Conservation (phyloP, 192 early-diverging fungal species). For the Linnemannia schmuckeri region DNA sequence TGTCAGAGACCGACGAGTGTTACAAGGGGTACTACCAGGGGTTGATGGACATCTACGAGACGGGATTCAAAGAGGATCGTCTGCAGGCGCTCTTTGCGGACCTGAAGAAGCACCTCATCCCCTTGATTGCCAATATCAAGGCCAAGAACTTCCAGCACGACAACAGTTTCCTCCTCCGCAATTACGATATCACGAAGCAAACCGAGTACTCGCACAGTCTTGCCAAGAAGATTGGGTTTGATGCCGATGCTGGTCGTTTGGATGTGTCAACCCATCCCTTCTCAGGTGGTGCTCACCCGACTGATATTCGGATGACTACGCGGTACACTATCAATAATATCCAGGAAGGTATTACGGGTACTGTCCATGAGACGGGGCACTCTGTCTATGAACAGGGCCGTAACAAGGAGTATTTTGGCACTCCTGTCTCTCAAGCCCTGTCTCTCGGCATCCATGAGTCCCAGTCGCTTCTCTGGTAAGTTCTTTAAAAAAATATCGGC, state of each 20-base stretch:
- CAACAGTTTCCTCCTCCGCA: slow-evolving; percentile 22
- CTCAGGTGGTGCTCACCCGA: slow-evolving; percentile 41
- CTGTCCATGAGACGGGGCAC: slow-evolving; percentile 59
- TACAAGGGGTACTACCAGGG: slow-evolving; percentile 57
- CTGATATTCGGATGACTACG: slow-evolving; percentile 60
- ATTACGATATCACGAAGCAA: slow-evolving; percentile 56
- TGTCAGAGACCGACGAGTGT: slow-evolving; percentile 34
- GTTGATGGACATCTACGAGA: slow-evolving; percentile 49
- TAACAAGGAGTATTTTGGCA: slow-evolving; percentile 28
- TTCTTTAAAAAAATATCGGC: not conserved
- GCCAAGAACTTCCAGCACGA: slow-evolving; percentile 57
- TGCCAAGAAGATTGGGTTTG: slow-evolving; percentile 57
- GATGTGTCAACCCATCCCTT: slow-evolving; percentile 59
- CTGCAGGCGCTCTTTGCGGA: slow-evolving; percentile 44
- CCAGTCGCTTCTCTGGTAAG: slow-evolving; percentile 57
- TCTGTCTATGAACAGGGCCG: slow-evolving; percentile 59
- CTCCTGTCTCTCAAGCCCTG: slow-evolving; percentile 39
- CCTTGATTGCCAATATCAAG: slow-evolving; percentile 57
- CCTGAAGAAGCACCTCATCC: slow-evolving; percentile 50
- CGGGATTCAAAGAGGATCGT: slow-evolving; percentile 54
- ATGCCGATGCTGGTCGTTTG: slow-evolving; percentile 52
- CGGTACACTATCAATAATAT: slow-evolving; percentile 43
- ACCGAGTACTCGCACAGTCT: slow-evolving; percentile 41
- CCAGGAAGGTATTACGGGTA: slow-evolving; percentile 44
- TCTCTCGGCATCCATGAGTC: slow-evolving; percentile 58